Conservation (phyloP, 2,329 filamentous ascomycete genomes). For the Didymella keratinophila region DNA sequence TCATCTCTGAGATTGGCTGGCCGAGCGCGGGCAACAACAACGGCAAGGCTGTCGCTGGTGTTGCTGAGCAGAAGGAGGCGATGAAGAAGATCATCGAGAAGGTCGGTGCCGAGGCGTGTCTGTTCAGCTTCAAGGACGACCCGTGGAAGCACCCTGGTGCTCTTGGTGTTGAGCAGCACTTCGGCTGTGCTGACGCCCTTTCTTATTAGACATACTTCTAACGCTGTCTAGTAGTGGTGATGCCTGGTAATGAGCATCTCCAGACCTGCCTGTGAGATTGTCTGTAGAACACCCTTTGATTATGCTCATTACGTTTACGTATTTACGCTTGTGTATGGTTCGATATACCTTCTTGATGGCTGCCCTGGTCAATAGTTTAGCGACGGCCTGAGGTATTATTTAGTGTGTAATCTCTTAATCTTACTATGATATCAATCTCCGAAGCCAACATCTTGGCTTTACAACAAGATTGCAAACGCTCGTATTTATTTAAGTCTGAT, state of each 20-base stretch:
- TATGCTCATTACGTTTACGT: constrained; percentile 16
- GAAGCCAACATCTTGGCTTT: constrained; percentile 6
- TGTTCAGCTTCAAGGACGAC: constrained; percentile 85
- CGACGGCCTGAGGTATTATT: constrained; percentile 16
- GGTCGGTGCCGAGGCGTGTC: constrained; percentile 73
- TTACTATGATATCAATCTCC: constrained; percentile 9
- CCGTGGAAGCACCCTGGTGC: constrained; percentile 77
- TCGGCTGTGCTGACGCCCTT: constrained; percentile 69
- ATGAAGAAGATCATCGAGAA: constrained; percentile 73
- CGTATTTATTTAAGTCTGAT: constrained; percentile 12
- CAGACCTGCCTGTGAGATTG: constrained; percentile 7
- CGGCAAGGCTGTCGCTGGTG: constrained; percentile 74
- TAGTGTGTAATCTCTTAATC: constrained; percentile 24
- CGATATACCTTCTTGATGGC: constrained; percentile 13
- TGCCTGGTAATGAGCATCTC: constrained; percentile 2
- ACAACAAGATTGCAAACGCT: background rate
- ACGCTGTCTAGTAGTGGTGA: background rate
- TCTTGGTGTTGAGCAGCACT: constrained; percentile 80
- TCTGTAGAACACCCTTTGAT: constrained; percentile 5
- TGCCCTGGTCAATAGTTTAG: constrained; percentile 13
- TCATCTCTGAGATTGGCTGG: constrained; percentile 94
- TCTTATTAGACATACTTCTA: constrained; percentile 11
- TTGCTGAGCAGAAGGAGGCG: constrained; percentile 72
- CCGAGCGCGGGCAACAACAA: constrained; percentile 74
- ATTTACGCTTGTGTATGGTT: constrained; percentile 18